These are phyloP conservation scores for Ustilago shanxiensis DNA, from an alignment of 1,284 basidiomycete species.

Conservation along the genomic window DNA sequence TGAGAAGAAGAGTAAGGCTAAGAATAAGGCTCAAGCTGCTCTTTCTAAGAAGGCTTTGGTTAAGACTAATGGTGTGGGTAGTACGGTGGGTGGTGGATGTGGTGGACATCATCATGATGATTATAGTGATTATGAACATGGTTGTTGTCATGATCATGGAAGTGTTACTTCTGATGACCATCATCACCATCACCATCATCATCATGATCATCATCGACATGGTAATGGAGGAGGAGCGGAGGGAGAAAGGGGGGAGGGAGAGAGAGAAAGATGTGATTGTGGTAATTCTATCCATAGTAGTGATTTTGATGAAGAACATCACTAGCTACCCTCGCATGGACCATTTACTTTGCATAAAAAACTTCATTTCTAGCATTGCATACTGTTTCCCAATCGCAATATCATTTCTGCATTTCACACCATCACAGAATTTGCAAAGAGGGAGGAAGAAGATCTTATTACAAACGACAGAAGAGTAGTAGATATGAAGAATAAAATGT, in stretches of 20 bases:
- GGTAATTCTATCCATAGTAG: conserved; percentile 54
- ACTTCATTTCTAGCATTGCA: background rate
- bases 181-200: conserved; percentile 12
- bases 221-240: background rate
- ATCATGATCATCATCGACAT: conserved; percentile 7
- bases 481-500: background rate
- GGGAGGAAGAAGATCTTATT: background rate
- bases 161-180: conserved; percentile 16
- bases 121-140: conserved; percentile 22
- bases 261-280: conserved; percentile 43
- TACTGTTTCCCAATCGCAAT: background rate
- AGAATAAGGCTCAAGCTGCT: conserved; percentile 54
- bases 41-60: conserved; percentile 20
- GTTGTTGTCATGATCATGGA: conserved; percentile 25
- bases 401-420: background rate
- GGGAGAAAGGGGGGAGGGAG: background rate
- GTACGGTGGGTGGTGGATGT: background rate
- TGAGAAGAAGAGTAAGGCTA: conserved; percentile 61
- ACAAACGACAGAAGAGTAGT: background rate
- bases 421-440: too few species aligned
- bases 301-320: conserved; percentile 37
- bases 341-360: too few species aligned
- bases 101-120: conserved; percentile 18
- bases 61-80: background rate
- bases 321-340: background rate